phyloP scores from a whole-genome alignment of 176 grass and related monocot species.

The Avena eriantha region DNA sequence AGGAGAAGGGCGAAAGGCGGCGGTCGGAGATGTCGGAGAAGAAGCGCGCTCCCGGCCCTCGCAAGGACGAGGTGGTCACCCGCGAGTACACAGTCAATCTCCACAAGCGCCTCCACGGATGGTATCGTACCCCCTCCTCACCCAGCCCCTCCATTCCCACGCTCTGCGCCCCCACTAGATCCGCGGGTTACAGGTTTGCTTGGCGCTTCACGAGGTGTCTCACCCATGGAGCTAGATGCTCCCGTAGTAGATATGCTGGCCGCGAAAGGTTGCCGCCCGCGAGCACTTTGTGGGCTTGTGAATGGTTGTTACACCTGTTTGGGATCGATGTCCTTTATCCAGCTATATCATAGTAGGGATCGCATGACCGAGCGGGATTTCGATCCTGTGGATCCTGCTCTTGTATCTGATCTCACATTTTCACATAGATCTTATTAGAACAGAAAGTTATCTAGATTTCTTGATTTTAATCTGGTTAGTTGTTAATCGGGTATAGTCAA shows the following conservation, averaged over 20 bases:
- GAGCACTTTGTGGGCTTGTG: conserved; percentile 65
- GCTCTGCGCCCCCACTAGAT: not conserved
- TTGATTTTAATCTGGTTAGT: not conserved
- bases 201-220: not conserved
- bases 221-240: too few species aligned
- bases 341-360: conserved; percentile 48
- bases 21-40: conserved; percentile 62
- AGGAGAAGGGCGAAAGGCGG: conserved; percentile 23
- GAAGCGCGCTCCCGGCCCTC: conserved; percentile 49
- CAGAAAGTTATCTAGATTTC: too few species aligned
- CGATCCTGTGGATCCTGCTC: conserved; percentile 33
- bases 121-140: conserved; percentile 33
- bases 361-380: conserved; percentile 52
- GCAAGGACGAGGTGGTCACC: conserved; percentile 79
- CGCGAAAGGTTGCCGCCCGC: conserved; percentile 49
- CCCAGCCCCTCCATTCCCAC: not conserved
- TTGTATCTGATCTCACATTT: conserved; percentile 63
- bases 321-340: conserved; percentile 39
- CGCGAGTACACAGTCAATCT: conserved; percentile 79
- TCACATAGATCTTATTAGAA: not conserved
- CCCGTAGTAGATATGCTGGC: conserved; percentile 29
- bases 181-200: not conserved
- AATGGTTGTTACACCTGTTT: conserved; percentile 47
- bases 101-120: conserved; percentile 80
- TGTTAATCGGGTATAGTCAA: conserved; percentile 61